These are phyloP conservation scores for Aegilops umbellulata DNA, from an alignment of 176 grass and related monocot species.

Conservation along the genomic window DNA sequence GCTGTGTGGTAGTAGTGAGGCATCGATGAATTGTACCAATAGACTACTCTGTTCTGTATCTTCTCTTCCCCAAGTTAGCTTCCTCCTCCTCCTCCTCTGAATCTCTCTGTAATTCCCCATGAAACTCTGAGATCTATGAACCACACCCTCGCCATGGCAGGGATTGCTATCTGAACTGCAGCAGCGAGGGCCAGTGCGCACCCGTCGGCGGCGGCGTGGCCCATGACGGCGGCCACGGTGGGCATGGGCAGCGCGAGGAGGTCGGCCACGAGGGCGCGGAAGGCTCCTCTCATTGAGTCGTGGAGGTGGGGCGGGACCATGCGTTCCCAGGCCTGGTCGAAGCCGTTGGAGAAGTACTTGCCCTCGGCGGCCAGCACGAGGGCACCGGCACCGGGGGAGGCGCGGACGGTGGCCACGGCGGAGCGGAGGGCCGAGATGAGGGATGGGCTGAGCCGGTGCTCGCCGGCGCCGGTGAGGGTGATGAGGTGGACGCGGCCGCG, in stretches of 20 bases:
- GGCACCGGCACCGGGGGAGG: slow-evolving; percentile 18
- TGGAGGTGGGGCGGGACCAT: slow-evolving; percentile 18
- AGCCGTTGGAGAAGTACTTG: slow-evolving; percentile 87
- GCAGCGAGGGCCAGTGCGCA: slow-evolving; percentile 40
- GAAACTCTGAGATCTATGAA: too few relatives aligned
- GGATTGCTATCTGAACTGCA: too few relatives aligned
- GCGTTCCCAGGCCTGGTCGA: slow-evolving; percentile 53
- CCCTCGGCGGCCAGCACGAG: slow-evolving; percentile 64
- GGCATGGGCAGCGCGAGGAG: slow-evolving; percentile 70
- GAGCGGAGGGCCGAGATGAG: slow-evolving; percentile 45
- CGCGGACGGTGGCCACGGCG: slow-evolving; percentile 29
- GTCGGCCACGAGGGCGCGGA: slow-evolving; percentile 44
- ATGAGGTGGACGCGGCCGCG: slow-evolving; percentile 55
- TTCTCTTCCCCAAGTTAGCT: too few relatives aligned
- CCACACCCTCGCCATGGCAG: too few relatives aligned
- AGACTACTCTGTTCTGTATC: too few relatives aligned
- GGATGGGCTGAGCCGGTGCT: slow-evolving; percentile 56
- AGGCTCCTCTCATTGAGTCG: neutral
- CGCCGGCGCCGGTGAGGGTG: slow-evolving; percentile 56
- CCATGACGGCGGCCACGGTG: slow-evolving; percentile 50
- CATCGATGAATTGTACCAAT: too few relatives aligned
- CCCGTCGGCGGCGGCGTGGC: slow-evolving; percentile 58
- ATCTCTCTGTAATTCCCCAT: too few relatives aligned
- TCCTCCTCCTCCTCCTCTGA: too few relatives aligned
- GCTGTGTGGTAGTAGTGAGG: too few relatives aligned